These are phyloP conservation scores for Herpetomonas samuelpessoai DNA, from an alignment of 208 protist species.

Conservation along the genomic window DNA sequence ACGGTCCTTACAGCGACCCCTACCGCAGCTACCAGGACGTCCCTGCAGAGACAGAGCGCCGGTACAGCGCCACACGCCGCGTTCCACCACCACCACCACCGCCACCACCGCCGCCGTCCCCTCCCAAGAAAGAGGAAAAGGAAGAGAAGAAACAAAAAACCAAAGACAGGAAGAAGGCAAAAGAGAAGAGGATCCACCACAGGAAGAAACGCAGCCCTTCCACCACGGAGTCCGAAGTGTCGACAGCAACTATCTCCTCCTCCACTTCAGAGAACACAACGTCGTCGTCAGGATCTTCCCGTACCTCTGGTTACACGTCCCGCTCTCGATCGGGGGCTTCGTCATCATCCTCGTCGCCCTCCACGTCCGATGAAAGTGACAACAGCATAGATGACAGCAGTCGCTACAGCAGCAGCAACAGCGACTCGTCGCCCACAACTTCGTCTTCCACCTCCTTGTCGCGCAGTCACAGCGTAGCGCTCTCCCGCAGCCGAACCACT, in stretches of 20 bases:
- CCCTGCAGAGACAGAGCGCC: neutral
- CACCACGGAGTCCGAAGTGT: neutral
- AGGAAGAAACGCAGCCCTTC: constrained; percentile 1
- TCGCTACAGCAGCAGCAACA: constrained; percentile 18
- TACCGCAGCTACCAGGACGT: neutral
- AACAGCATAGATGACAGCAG: constrained; percentile 4
- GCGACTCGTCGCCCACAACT: constrained; percentile 8
- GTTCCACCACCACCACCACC: neutral
- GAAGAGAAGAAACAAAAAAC: no score
- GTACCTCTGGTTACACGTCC: constrained; percentile 2
- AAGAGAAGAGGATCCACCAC: neutral
- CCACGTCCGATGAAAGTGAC: constrained; percentile 8
- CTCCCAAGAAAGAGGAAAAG: no score
- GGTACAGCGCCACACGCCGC: neutral
- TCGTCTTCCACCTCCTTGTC: constrained; percentile 2
- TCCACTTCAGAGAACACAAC: neutral
- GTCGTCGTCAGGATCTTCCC: neutral
- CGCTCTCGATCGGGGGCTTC: neutral
- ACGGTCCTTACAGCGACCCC: neutral
- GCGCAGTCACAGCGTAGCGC: neutral
- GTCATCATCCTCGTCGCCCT: constrained; percentile 11
- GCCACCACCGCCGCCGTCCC: neutral
- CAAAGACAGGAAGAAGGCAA: neutral
- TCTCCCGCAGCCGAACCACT: neutral
- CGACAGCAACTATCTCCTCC: neutral